Evolutionary conservation across 2,329 filamentous ascomycete genomes (phyloP).

Genomic region (Ascochyta viciae-villosae): DNA sequence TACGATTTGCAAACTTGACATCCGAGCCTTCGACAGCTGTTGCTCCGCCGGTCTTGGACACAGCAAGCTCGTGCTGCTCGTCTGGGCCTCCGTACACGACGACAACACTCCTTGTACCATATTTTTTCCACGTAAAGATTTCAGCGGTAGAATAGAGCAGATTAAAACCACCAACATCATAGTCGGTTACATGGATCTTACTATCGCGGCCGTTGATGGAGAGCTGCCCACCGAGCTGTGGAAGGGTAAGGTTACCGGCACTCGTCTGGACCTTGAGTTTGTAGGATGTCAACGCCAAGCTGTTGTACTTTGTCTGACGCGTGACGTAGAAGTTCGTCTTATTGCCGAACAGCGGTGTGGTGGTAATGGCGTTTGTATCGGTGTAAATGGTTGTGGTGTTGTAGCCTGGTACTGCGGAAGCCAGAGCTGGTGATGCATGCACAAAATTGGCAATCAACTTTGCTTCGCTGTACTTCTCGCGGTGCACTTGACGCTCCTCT

Average conservation of each 20-base stretch:
- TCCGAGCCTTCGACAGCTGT: slow-evolving; percentile 49
- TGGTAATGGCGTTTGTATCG: slow-evolving; percentile 56
- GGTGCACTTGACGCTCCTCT: slow-evolving; percentile 69
- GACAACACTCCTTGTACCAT: slow-evolving; percentile 62
- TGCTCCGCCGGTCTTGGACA: slow-evolving; percentile 43
- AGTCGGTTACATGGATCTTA: slow-evolving; percentile 70
- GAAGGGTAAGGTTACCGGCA: slow-evolving; percentile 60
- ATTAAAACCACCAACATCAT: slow-evolving; percentile 63
- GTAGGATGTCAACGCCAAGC: slow-evolving; percentile 63
- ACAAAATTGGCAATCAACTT: slow-evolving; percentile 78
- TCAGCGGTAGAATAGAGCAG: slow-evolving; percentile 72
- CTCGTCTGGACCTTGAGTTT: slow-evolving; percentile 65
- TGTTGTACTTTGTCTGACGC: slow-evolving; percentile 69
- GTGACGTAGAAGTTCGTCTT: slow-evolving; percentile 67
- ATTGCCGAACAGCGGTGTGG: slow-evolving; percentile 65
- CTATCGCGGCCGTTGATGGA: slow-evolving; percentile 68
- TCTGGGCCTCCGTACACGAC: slow-evolving; percentile 67
- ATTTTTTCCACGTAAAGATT: slow-evolving; percentile 70
- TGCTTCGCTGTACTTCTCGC: slow-evolving; percentile 79
- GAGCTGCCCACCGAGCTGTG: slow-evolving; percentile 62
- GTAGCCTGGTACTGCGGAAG: slow-evolving; percentile 54
- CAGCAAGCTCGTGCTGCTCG: slow-evolving; percentile 68
- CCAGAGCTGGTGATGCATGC: slow-evolving; percentile 71
- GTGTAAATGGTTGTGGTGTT: slow-evolving; percentile 29
- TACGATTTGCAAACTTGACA: slow-evolving; percentile 44